Base-by-base conservation (phyloP, 176 grass and related monocot species). In the Zea luxurians region DNA sequence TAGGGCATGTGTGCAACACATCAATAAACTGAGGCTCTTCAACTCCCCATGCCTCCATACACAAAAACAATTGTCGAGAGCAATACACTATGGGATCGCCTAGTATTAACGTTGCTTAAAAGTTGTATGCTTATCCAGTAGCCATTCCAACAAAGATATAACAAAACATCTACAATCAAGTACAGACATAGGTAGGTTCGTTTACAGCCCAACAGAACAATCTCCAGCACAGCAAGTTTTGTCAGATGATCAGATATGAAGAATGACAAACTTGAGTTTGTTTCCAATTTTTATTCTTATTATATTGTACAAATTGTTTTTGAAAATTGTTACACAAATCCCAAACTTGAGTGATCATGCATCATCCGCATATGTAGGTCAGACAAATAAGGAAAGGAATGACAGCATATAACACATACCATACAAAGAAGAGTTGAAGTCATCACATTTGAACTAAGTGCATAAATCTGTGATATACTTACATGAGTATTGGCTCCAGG, bases 401-500 rank as follows among this genome's bases (percentile, higher is more conserved):
- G 35, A 65, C 35, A 77, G 74, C 34, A 72, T 45, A 72, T 7
- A 43, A 77, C 37, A 81, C 44, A 73, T 71, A 73, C 49, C 36
- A 67, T 36, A 38, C n/a, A 2, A 55, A 55, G n/a, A 42, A 78
- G 47, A 66, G 11, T 41, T 3, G 10, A 88, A 67, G 12, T 76
- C 43, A 83, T 37, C 47, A 41, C 35, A 59, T 80, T 85, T 67
- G 7, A 68, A 68, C 52, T 37, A 79, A 21, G 38, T 70, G 47
- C 54, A 70, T 65, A 41, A 64, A 80, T 58, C 3, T 13, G 75
- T 64, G 71, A 50, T 70, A 61, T 61, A 83, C 91, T 90, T 84
- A 94, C 95, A 88, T 94, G 82, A 97, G 82, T 84, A 94, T 85
- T 66, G 95, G 91, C 61, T 94, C 91, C 12, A 97, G 83, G 67